phyloP scores from a whole-genome alignment of 164 flowering plant genomes.

The Paratinospora sagittata region DNA sequence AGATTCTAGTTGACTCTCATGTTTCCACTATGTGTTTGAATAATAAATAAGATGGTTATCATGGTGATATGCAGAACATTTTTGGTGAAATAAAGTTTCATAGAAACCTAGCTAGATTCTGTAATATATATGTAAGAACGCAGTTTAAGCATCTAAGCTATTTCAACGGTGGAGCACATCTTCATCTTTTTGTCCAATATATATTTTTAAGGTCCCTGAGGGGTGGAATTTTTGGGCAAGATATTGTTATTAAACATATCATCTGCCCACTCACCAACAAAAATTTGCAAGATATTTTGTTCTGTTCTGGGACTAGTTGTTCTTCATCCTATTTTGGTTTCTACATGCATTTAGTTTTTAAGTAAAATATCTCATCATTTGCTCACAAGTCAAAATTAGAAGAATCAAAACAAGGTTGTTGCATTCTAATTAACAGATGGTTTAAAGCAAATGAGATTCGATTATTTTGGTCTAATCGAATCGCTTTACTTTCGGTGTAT shows the following conservation, averaged over 20 bases:
- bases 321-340: too few species aligned
- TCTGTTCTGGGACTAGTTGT: not conserved
- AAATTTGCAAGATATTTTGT: not conserved
- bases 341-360: too few species aligned
- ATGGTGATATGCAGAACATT: not conserved
- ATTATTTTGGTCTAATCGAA: not conserved
- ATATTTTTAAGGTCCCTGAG: not conserved
- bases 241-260: not conserved
- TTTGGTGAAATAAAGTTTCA: not conserved
- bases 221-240: not conserved
- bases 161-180: not conserved
- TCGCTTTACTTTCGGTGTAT: not conserved
- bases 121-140: not conserved
- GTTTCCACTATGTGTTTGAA: not conserved
- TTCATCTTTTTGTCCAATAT: constrained; percentile 5
- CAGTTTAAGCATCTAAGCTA: not conserved
- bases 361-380: not conserved
- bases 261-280: not conserved
- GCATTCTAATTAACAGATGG: not conserved
- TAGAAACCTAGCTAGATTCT: not conserved
- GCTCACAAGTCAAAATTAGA: not conserved
- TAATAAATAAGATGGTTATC: not conserved
- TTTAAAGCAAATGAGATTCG: not conserved
- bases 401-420: not conserved
- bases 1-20: not conserved